Evolutionary conservation across 139 green algal species (phyloP).

Genomic region (Haematococcus sp.): DNA sequence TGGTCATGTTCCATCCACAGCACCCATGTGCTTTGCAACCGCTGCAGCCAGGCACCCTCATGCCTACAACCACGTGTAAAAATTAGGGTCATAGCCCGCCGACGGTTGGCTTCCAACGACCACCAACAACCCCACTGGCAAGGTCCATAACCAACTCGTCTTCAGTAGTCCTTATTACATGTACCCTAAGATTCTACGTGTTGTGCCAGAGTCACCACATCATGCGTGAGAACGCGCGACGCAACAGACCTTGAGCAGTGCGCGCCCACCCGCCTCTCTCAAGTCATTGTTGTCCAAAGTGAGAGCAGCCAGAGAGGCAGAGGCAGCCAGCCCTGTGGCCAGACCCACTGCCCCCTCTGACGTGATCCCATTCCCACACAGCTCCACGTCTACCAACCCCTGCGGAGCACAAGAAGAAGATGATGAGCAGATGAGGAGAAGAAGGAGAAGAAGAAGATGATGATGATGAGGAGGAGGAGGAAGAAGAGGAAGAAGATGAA

Average conservation of each 20-base stretch:
- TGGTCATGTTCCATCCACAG: too few species aligned
- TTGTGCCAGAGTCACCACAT: background rate
- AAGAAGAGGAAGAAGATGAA: too few species aligned
- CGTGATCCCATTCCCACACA: slow-evolving; percentile 47
- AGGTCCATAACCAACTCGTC: background rate
- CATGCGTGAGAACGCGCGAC: background rate
- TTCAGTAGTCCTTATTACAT: too few species aligned
- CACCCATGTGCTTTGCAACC: too few species aligned
- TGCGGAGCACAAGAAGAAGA: slow-evolving; percentile 15
- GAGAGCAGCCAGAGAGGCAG: slow-evolving; percentile 31
- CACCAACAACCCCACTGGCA: background rate
- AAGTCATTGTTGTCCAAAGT: slow-evolving; percentile 53
- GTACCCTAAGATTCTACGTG: too few species aligned
- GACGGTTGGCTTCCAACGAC: too few species aligned
- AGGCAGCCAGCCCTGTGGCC: slow-evolving; percentile 27
- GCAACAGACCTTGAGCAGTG: slow-evolving; percentile 12
- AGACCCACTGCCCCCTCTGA: slow-evolving; percentile 25
- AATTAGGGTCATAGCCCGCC: too few species aligned
- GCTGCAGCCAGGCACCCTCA: too few species aligned
- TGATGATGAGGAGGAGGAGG: too few species aligned
- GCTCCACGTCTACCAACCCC: slow-evolving; percentile 45
- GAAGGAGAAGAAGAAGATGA: too few species aligned
- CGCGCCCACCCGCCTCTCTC: slow-evolving; percentile 28
- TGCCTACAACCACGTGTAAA: too few species aligned
- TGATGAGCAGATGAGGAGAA: too few species aligned